Evolutionary conservation across 106 monocot genomes (phyloP), one percentile per base, ranked within the genome.

Genomic region (Platanthera guangdongensis): DNA sequence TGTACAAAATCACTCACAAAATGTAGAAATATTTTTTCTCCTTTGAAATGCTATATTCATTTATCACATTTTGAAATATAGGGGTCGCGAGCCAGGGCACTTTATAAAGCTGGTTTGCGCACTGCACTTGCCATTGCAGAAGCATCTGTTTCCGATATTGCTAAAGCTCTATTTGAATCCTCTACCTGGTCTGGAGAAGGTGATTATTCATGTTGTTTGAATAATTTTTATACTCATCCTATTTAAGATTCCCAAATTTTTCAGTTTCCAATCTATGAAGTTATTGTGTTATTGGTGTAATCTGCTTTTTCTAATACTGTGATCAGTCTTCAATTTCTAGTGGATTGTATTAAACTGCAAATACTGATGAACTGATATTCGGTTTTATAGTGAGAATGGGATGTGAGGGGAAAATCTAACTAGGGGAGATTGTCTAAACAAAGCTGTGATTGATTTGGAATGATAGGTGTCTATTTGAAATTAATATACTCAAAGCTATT

Each of bases 51-150:
- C 50, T 55, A 51, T n/a, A 25, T 19, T 74, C 22, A 52, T 57
- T 57, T 25, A 6, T 21, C 75, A 52, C 52, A 4, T 50, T 75
- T 9, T 80, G 47, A 47, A 10, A 6, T 50, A 15, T 64, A 95
- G 94, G 97, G 97, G 10, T 89, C 94, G 80, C 85, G 97, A 77
- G 97, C 97, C 10, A 87, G 97, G 85, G 91, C 91, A 10, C 86
- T 99, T 53, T 99, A 92, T 77, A 94, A 90, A 63, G 89, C 87
- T 83, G 94, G 97, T 52, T 47, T 99, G 46, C 89, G 89, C 11
- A 92, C 86, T 72, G 77, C 97, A 71, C 78, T 89, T 77, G 82
- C 94, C 6, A 90, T 99, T 75, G 97, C 97, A 73, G 97, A 94
- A 82, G 84, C 97, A 80, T 83, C 91, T 45, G 76, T 86, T 77